These are phyloP conservation scores for Citrullus mucosospermus DNA, from an alignment of 306 rosid genomes.

Conservation along the genomic window DNA sequence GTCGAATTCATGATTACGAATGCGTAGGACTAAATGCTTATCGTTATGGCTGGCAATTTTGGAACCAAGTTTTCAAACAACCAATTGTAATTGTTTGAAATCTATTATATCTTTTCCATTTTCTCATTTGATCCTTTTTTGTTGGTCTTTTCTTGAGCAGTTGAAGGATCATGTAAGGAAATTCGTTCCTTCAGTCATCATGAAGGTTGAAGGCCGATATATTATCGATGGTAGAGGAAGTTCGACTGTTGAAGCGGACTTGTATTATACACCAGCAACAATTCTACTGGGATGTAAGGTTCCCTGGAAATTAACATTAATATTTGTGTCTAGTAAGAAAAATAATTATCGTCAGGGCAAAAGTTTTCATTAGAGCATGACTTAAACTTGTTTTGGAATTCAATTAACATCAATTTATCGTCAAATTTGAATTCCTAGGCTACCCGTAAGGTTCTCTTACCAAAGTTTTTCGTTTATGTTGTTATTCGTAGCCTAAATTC, in stretches of 20 bases:
- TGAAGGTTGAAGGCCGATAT: constrained; percentile 65
- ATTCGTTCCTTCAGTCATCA: constrained; percentile 53
- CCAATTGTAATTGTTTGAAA: background rate
- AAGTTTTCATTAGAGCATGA: background rate
- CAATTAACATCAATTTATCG: background rate
- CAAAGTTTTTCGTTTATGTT: background rate
- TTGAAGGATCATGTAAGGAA: constrained; percentile 53
- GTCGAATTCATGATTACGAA: background rate
- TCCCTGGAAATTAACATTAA: background rate
- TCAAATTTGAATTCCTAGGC: background rate
- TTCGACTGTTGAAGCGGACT: constrained; percentile 76
- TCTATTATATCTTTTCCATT: background rate
- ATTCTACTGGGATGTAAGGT: constrained; percentile 56
- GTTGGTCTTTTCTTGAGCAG: constrained; percentile 14
- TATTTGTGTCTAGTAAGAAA: background rate
- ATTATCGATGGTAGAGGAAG: constrained; percentile 86
- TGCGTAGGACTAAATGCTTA: background rate
- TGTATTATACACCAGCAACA: constrained; percentile 44
- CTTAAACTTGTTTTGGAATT: background rate
- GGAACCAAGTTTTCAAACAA: background rate
- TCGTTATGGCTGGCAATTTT: background rate
- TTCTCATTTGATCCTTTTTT: background rate
- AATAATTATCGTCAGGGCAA: background rate
- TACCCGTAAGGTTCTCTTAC: background rate
- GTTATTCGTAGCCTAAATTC: background rate